Conservation (phyloP, 2,329 filamentous ascomycete species). For the Fusarium sp. region DNA sequence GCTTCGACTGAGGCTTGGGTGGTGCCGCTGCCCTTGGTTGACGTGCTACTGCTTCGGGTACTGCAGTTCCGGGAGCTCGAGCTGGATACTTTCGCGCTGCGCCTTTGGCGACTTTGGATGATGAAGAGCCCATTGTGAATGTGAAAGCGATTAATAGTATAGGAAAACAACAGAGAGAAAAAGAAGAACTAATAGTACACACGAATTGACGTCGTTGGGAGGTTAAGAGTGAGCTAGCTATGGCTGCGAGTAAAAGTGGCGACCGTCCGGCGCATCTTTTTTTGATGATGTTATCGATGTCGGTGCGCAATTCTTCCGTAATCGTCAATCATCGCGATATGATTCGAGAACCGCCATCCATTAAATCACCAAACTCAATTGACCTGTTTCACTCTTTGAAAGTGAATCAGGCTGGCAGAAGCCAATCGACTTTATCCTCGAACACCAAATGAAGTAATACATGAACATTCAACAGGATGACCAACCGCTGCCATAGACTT, state of each 20-base stretch:
- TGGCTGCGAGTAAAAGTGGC: conserved; percentile 13
- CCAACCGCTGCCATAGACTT: neutral
- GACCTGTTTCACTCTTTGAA: neutral
- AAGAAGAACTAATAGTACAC: conserved; percentile 9
- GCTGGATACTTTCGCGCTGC: conserved; percentile 63
- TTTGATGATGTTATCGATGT: conserved; percentile 39
- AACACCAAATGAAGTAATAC: neutral
- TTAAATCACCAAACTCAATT: neutral
- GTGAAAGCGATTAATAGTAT: neutral
- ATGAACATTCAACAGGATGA: neutral
- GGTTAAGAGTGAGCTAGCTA: neutral
- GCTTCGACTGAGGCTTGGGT: conserved; percentile 22
- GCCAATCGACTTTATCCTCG: neutral
- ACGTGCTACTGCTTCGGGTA: conserved; percentile 36
- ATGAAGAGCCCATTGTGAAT: conserved; percentile 60
- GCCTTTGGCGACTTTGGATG: conserved; percentile 62
- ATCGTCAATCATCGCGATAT: conserved; percentile 9
- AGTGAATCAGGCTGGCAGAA: neutral
- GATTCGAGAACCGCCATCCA: neutral
- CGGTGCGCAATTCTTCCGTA: conserved; percentile 49
- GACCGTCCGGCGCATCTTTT: conserved; percentile 16
- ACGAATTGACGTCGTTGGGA: neutral
- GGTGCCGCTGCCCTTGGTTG: conserved; percentile 34
- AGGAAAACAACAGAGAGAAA: neutral
- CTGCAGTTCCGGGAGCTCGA: conserved; percentile 52